These are phyloP conservation scores for Fusarium sp. DNA, from an alignment of 2,329 filamentous ascomycete species.

Conservation along the genomic window DNA sequence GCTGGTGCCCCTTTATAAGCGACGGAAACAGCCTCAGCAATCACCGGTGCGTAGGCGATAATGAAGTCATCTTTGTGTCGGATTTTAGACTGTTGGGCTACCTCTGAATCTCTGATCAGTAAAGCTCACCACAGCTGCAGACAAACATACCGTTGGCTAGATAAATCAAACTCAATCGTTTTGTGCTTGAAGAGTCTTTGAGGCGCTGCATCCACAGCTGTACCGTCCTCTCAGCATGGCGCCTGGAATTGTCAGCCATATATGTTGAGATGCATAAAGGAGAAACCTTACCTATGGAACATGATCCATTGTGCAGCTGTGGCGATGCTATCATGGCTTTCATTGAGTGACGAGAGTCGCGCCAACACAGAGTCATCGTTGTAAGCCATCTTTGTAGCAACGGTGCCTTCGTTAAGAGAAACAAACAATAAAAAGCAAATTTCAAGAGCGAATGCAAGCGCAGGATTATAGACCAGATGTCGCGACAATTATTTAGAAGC, in stretches of 20 bases:
- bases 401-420: neutral
- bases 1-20: slow-evolving; percentile 90
- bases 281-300: slow-evolving; percentile 83
- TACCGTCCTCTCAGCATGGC: slow-evolving; percentile 91
- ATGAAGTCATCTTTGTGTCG: slow-evolving; percentile 93
- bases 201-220: slow-evolving; percentile 91
- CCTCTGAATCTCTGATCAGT: slow-evolving; percentile 67
- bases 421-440: neutral
- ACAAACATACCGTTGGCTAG: slow-evolving; percentile 83
- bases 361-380: slow-evolving; percentile 94
- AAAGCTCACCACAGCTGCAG: neutral
- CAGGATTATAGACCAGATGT: slow-evolving; percentile 5
- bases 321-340: slow-evolving; percentile 96
- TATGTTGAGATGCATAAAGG: neutral
- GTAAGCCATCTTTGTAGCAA: slow-evolving; percentile 76
- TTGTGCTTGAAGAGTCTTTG: slow-evolving; percentile 85
- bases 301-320: slow-evolving; percentile 99
- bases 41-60: slow-evolving; percentile 87
- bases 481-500: slow-evolving; percentile 35
- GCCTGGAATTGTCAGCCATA: slow-evolving; percentile 59
- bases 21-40: slow-evolving; percentile 88
- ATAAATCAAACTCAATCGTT: slow-evolving; percentile 90
- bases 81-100: slow-evolving; percentile 94
- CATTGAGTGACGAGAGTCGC: slow-evolving; percentile 93
- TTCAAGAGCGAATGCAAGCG: neutral